Evolutionary conservation across 2,329 filamentous ascomycete genomes (phyloP), one percentile per base, ranked within the genome.

Genomic region (Mycosphaerella sp.): DNA sequence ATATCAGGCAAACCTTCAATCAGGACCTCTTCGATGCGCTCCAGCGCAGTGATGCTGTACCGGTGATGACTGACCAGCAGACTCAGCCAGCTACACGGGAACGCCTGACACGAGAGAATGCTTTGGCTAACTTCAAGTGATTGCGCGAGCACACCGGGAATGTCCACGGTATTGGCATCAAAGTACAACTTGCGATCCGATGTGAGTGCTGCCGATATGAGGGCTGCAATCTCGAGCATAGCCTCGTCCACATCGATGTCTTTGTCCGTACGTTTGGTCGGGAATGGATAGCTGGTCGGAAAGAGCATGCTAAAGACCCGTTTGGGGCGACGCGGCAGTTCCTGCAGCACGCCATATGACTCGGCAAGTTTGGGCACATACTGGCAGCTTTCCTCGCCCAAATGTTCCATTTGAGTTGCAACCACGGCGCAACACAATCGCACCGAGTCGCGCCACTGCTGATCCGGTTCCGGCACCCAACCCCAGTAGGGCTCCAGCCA

Each of bases 401-500:
- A 80, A 61, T 88, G 80, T 40, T 87, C 81, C 53, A 91, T 68
- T 68, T 97, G 88, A 58, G 87, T 90, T 7, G 92, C 89, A 36
- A 98, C 78, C 34, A 98, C 87, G 0, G 92, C 95, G 72, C 90
- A 95, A 71, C 92, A 95, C 12, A 98, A 76, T 12, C 93, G 86
- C 14, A 97, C 87, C 72, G 97, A 93, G 21, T 95, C 89, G 59
- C 86, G 86, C 83, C 90, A 97, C 66, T 95, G 88, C 36, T 91
- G 85, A 2, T 83, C 90, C 8, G 92, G 82, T 26, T 56, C 51
- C 29, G 84, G 77, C 3, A 81, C 79, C 58, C 83, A 82, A 10
- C 92, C 92, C 93, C 93, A 98, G 70, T 97, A 91, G 3, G 92
- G 91, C 10, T 85, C 84, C 54, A 98, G 84, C 93, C 93, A 98